These are phyloP conservation scores for Syzygium grande DNA, from an alignment of 345 rosid species.

Conservation along the genomic window DNA sequence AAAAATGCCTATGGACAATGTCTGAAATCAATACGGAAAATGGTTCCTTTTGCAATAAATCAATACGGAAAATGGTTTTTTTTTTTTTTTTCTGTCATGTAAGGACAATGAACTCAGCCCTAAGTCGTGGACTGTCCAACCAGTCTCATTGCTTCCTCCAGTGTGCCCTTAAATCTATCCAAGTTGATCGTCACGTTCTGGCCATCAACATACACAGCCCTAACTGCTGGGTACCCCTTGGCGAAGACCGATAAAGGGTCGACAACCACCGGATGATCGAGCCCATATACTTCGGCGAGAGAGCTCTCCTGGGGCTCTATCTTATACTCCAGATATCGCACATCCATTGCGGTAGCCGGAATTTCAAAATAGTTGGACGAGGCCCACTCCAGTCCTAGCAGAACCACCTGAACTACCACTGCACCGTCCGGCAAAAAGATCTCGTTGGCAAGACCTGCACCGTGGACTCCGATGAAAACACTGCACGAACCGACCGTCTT, in stretches of 20 bases:
- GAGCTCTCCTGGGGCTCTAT: conserved; percentile 33
- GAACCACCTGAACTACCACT: conserved; percentile 30
- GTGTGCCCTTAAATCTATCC: conserved; percentile 19
- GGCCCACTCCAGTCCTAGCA: conserved; percentile 30
- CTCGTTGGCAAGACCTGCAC: conserved; percentile 34
- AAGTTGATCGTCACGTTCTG: conserved; percentile 22
- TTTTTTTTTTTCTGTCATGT: neutral
- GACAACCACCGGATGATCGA: conserved; percentile 21
- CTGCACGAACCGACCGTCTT: conserved; percentile 17
- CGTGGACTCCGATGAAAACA: conserved; percentile 32
- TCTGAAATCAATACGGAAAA: no score
- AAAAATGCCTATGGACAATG: no score
- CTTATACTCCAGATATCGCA: conserved; percentile 28
- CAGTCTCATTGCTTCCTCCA: conserved; percentile 18
- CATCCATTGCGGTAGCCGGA: conserved; percentile 26
- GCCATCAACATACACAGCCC: conserved; percentile 20
- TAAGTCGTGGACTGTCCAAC: neutral
- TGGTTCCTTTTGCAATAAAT: neutral
- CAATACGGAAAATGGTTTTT: neutral
- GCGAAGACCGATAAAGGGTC: conserved; percentile 10
- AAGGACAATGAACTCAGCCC: neutral
- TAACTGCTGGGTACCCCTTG: conserved; percentile 15
- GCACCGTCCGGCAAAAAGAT: conserved; percentile 28
- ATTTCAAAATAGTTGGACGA: conserved; percentile 10
- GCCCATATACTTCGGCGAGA: conserved; percentile 11